phyloP scores from a whole-genome alignment of 176 grass and related monocot species.

The Aegilops bicornis region DNA sequence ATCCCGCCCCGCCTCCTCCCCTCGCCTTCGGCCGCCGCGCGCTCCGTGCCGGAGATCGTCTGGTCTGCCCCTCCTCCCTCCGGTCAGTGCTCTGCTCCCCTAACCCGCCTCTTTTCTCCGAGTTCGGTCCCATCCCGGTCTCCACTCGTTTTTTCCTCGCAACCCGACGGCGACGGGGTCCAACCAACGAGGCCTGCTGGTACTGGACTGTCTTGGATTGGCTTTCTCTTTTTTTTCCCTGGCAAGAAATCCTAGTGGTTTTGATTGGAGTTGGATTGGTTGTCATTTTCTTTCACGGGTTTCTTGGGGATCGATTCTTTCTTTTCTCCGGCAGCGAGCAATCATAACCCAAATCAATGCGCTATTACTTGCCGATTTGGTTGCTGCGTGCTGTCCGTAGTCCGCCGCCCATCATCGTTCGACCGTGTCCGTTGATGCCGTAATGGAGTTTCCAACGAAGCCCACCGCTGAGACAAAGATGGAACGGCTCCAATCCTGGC shows the following conservation, averaged over 20 bases:
- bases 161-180: background rate
- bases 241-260: background rate
- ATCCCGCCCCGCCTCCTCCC: background rate
- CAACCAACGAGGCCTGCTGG: background rate
- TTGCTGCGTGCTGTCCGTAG: background rate
- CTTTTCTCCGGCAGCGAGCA: background rate
- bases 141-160: background rate
- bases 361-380: background rate
- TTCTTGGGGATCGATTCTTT: background rate
- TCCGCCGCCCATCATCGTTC: background rate
- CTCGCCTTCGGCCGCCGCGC: background rate
- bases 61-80: background rate
- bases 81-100: slow-evolving; percentile 22
- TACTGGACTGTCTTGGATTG: background rate
- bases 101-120: background rate
- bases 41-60: background rate
- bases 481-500: background rate
- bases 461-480: background rate
- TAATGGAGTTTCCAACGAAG: background rate
- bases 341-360: background rate
- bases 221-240: background rate
- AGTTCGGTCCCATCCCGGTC: background rate
- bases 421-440: background rate
- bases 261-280: background rate
- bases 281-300: background rate